Percentiles rank a stretch among this genome's conserved stretches.
Evolutionary conservation across 345 rosid genomes (phyloP).

Genomic region (Camelina hispida): DNA sequence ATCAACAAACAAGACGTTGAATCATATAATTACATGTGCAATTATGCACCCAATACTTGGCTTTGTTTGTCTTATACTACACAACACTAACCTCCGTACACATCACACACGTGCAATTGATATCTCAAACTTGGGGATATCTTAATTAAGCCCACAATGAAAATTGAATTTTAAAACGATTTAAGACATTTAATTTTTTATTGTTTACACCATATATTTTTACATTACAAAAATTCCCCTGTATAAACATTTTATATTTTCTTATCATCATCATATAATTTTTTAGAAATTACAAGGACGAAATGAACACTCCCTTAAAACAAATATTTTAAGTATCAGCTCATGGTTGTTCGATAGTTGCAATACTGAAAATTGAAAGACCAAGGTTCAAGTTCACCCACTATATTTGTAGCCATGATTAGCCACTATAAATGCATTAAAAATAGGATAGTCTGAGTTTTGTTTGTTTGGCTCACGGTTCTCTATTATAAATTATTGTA

Average conservation of each 20-base stretch:
- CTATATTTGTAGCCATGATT: background rate
- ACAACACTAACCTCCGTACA: constrained; percentile 46
- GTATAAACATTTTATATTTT: no score
- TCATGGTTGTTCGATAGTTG: background rate
- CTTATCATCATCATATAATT: no score
- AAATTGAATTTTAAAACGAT: background rate
- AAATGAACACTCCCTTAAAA: no score
- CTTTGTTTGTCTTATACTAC: constrained; percentile 49
- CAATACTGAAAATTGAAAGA: background rate
- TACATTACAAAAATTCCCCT: no score
- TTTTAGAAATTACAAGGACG: no score
- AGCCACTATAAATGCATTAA: no score
- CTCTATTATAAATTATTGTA: background rate
- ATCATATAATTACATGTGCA: constrained; percentile 47
- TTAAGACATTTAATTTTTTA: background rate
- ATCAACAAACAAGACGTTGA: constrained; percentile 42
- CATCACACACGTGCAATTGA: constrained; percentile 38
- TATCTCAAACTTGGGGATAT: background rate
- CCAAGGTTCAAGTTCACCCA: background rate
- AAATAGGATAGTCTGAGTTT: no score
- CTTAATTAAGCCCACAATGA: background rate
- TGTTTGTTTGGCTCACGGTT: background rate
- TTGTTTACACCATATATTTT: no score
- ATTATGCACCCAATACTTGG: constrained; percentile 42
- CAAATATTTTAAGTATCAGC: background rate